Evolutionary conservation across 73 alveolate species (phyloP).

Genomic region (Stentor roeselii): DNA sequence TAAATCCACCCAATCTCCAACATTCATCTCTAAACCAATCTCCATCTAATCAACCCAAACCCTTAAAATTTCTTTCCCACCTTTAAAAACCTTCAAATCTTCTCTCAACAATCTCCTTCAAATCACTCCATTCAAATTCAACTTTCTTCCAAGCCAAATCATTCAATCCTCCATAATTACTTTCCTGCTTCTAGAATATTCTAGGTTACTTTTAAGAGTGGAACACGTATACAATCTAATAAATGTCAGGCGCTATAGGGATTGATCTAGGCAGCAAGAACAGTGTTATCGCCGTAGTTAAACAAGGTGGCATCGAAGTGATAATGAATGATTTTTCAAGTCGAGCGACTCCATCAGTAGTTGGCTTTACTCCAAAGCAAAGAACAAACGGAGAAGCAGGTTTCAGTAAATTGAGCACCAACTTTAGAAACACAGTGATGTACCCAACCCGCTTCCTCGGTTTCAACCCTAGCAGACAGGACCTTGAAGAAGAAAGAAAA

Average conservation of each 20-base stretch:
- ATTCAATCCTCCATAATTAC: neutral
- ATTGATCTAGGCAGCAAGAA: conserved; percentile 79
- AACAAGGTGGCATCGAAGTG: conserved; percentile 76
- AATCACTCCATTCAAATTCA: too few relatives aligned
- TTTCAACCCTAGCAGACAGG: conserved; percentile 57
- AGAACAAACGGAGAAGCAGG: conserved; percentile 80
- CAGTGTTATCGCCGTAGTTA: conserved; percentile 78
- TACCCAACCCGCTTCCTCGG: conserved; percentile 67
- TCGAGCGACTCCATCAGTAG: conserved; percentile 67
- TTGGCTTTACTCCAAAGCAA: conserved; percentile 69
- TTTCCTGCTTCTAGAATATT: neutral
- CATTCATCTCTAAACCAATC: too few relatives aligned
- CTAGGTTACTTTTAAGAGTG: neutral
- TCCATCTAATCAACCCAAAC: too few relatives aligned
- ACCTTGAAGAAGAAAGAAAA: conserved; percentile 67
- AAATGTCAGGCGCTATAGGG: conserved; percentile 64
- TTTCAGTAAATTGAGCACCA: conserved; percentile 50
- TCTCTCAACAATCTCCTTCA: too few relatives aligned
- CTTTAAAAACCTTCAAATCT: too few relatives aligned
- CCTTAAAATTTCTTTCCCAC: too few relatives aligned
- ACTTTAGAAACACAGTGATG: conserved; percentile 67
- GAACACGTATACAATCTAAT: neutral
- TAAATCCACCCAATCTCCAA: too few relatives aligned
- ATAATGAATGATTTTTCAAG: conserved; percentile 70
- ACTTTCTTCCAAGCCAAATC: too few relatives aligned